Conservation (phyloP, 2,329 filamentous ascomycete species). For the Claviceps maximensis region DNA sequence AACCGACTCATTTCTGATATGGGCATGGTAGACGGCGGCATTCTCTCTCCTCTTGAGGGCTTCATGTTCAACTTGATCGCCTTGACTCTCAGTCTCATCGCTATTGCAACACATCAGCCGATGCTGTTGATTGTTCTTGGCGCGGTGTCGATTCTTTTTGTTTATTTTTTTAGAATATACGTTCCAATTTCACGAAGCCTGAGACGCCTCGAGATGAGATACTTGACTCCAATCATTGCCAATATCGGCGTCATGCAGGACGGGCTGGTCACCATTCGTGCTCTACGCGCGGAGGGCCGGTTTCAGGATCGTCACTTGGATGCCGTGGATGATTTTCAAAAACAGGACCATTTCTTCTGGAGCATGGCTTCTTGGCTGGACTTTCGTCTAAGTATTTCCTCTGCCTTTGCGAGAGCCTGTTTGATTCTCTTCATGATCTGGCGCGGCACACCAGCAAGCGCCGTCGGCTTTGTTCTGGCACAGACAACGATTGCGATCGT, state of each 20-base stretch:
- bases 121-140: slow-evolving; percentile 61
- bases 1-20: slow-evolving; percentile 87
- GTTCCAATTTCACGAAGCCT: slow-evolving; percentile 74
- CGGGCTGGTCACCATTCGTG: slow-evolving; percentile 74
- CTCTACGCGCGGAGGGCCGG: slow-evolving; percentile 63
- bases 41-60: slow-evolving; percentile 58
- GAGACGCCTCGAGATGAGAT: slow-evolving; percentile 77
- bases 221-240: slow-evolving; percentile 74
- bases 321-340: slow-evolving; percentile 80
- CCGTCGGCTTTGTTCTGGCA: slow-evolving; percentile 73
- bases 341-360: slow-evolving; percentile 96
- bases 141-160: slow-evolving; percentile 52
- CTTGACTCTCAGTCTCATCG: slow-evolving; percentile 58
- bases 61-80: slow-evolving; percentile 59
- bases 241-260: slow-evolving; percentile 84
- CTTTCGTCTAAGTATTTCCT: slow-evolving; percentile 51
- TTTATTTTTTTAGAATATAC: slow-evolving; percentile 63
- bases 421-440: slow-evolving; percentile 64
- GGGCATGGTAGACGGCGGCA: slow-evolving; percentile 76
- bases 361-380: slow-evolving; percentile 74
- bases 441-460: slow-evolving; percentile 59
- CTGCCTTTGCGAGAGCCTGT: slow-evolving; percentile 58
- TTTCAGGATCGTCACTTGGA: slow-evolving; percentile 71
- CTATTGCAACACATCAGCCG: slow-evolving; percentile 71
- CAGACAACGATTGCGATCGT: slow-evolving; percentile 24